Conservation (phyloP, 1,139 yeast species). For the Taiozyma sp. region DNA sequence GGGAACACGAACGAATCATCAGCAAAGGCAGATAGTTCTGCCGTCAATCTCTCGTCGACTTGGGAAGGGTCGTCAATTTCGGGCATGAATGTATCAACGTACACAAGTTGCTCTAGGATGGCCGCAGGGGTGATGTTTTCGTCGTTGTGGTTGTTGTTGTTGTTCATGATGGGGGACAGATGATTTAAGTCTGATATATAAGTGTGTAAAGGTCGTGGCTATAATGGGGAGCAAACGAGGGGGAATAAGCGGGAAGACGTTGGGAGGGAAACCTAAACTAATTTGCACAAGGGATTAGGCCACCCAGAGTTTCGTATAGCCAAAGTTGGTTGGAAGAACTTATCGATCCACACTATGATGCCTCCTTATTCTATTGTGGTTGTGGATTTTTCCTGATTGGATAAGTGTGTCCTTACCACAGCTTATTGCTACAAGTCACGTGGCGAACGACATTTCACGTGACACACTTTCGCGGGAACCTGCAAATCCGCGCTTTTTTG, state of each 20-base stretch:
- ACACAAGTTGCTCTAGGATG: conserved; percentile 67
- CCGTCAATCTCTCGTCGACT: conserved; percentile 63
- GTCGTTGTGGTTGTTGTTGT: conserved; percentile 10
- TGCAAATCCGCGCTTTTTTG: too few species aligned
- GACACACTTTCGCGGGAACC: neutral
- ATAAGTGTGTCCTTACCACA: conserved; percentile 1
- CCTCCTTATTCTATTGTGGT: neutral
- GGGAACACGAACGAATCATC: conserved; percentile 75
- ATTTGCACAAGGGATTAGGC: neutral
- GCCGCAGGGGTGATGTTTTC: conserved; percentile 55
- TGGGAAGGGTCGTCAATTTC: conserved; percentile 38
- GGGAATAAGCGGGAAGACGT: neutral
- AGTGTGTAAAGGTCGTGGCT: neutral
- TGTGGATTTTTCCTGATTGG: neutral
- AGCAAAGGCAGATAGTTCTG: conserved; percentile 76
- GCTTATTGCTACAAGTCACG: too few species aligned
- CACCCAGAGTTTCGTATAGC: neutral
- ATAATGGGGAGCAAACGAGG: neutral
- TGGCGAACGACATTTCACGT: conserved; percentile 7
- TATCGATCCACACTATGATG: conserved; percentile 1
- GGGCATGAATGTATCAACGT: conserved; percentile 68
- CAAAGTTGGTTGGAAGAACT: neutral
- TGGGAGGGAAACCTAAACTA: neutral
- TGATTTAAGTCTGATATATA: neutral
- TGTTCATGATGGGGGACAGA: too few species aligned